Percentiles rank a stretch among this genome's conserved stretches.
Conservation (phyloP, 1,284 basidiomycete species). For the Trichosporon sp. region DNA sequence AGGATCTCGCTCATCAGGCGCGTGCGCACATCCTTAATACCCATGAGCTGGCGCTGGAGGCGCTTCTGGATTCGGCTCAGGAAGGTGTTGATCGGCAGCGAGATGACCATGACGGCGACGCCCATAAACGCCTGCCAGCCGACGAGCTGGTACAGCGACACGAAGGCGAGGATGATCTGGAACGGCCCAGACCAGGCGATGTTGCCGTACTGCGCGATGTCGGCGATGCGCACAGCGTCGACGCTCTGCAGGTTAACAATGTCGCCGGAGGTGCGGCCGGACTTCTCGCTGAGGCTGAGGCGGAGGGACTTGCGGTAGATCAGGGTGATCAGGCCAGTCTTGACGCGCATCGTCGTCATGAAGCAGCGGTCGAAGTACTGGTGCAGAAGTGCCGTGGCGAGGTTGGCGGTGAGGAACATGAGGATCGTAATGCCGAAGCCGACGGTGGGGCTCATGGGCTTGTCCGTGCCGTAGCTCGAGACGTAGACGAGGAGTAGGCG, state of each 20-base stretch:
- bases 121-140: slow-evolving; percentile 92
- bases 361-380: slow-evolving; percentile 62
- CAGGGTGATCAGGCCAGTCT: slow-evolving; percentile 75
- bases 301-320: slow-evolving; percentile 84
- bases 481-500: slow-evolving; percentile 77
- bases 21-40: slow-evolving; percentile 62
- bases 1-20: slow-evolving; percentile 60
- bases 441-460: slow-evolving; percentile 47
- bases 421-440: slow-evolving; percentile 70
- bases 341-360: slow-evolving; percentile 71
- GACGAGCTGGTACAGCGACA: slow-evolving; percentile 80
- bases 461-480: slow-evolving; percentile 57
- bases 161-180: slow-evolving; percentile 77
- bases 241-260: slow-evolving; percentile 93
- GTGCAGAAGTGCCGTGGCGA: slow-evolving; percentile 79
- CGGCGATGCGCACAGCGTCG: slow-evolving; percentile 72
- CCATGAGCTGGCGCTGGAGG: slow-evolving; percentile 86
- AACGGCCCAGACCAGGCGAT: slow-evolving; percentile 54
- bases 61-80: slow-evolving; percentile 71
- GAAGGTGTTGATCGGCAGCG: slow-evolving; percentile 68
- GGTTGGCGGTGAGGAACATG: slow-evolving; percentile 74
- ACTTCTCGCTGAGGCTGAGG: slow-evolving; percentile 76
- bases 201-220: slow-evolving; percentile 71
- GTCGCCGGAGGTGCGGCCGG: slow-evolving; percentile 71
- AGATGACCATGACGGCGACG: slow-evolving; percentile 82